Percentiles rank a stretch among this genome's conserved stretches.
These are phyloP conservation scores for Plasmodium chabaudi DNA, from an alignment of 169 alveolate species.

Conservation along the genomic window DNA sequence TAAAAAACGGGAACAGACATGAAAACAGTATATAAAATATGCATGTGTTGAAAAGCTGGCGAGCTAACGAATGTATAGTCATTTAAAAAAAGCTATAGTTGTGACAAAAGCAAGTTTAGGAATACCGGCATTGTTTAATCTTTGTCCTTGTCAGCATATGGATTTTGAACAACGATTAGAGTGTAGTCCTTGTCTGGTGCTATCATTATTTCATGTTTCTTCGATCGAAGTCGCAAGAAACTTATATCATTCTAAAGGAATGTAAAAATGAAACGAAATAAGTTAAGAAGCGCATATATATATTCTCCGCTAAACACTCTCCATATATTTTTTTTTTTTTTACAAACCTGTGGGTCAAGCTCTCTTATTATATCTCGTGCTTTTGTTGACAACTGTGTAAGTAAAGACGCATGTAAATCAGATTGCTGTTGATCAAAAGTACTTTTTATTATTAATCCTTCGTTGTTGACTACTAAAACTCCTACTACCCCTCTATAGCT, in stretches of 20 bases:
- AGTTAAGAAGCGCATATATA: not conserved
- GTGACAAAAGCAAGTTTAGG: no score
- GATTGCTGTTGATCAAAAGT: constrained; percentile 84
- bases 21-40: no score
- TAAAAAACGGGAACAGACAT: no score
- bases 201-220: constrained; percentile 95
- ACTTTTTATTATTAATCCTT: constrained; percentile 90
- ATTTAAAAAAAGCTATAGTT: no score
- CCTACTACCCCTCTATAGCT: constrained; percentile 96
- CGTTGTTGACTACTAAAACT: constrained; percentile 90
- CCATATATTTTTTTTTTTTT: not conserved
- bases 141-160: constrained; percentile 88
- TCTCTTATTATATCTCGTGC: constrained; percentile 91
- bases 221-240: constrained; percentile 92
- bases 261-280: not conserved
- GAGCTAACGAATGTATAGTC: no score
- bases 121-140: not conserved
- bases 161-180: constrained; percentile 94
- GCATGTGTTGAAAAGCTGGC: no score
- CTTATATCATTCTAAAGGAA: constrained; percentile 88
- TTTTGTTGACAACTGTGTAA: constrained; percentile 87
- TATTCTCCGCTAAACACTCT: not conserved
- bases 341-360: constrained; percentile 82
- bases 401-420: constrained; percentile 79
- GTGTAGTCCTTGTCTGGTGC: constrained; percentile 96